phyloP scores from a whole-genome alignment of 805 yeast species.

The Wickerhamomyces xylosicus region DNA sequence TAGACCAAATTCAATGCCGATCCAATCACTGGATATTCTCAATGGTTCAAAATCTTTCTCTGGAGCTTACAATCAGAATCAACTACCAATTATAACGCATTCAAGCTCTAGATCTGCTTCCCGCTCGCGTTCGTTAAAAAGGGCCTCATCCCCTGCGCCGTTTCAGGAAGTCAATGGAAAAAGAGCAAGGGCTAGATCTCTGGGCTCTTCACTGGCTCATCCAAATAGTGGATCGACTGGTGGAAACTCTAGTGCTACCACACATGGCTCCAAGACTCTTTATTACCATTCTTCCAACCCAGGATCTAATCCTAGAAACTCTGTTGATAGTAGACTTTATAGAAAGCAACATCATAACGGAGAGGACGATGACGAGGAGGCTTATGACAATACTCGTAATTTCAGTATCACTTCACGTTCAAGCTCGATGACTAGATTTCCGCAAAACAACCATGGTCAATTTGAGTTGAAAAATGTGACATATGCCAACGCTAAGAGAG shows the following conservation, averaged over 20 bases:
- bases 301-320: not conserved
- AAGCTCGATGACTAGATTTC: not conserved
- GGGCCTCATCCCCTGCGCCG: not conserved
- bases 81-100: too few relatives aligned
- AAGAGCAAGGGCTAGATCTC: not conserved
- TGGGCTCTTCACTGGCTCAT: not conserved
- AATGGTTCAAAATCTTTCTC: not conserved
- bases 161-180: not conserved
- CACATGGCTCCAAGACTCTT: not conserved
- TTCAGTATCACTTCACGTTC: not conserved
- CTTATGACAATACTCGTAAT: too few relatives aligned
- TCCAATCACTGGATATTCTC: not conserved
- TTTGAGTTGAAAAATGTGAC: conserved; percentile 11
- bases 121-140: too few relatives aligned
- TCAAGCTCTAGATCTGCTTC: too few relatives aligned
- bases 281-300: not conserved
- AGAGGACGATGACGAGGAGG: not conserved
- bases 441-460: not conserved
- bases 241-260: not conserved
- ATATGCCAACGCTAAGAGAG: conserved; percentile 47
- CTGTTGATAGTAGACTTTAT: too few relatives aligned
- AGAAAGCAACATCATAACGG: too few relatives aligned
- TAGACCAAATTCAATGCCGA: not conserved
- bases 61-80: not conserved
- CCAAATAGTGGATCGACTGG: not conserved